These are phyloP conservation scores for Lupinus albus DNA, from an alignment of 306 rosid genomes.

Conservation along the genomic window DNA sequence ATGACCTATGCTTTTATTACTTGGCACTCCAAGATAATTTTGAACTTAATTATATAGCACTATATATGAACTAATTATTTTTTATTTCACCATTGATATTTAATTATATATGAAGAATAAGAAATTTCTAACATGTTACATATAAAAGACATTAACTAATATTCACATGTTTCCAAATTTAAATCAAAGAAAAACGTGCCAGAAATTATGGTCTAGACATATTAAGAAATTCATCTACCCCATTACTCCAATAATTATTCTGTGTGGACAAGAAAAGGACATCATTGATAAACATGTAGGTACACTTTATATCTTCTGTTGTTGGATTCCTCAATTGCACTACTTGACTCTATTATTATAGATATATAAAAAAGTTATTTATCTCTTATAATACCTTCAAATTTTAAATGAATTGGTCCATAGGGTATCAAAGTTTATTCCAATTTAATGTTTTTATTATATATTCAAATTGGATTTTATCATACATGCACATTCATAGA, in stretches of 20 bases:
- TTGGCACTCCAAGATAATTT: too few relatives aligned
- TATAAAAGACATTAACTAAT: neutral
- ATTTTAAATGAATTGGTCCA: too few relatives aligned
- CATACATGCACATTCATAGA: too few relatives aligned
- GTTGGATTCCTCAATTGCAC: slow-evolving; percentile 23
- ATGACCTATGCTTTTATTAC: too few relatives aligned
- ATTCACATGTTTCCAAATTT: neutral
- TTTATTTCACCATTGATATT: too few relatives aligned
- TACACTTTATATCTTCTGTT: neutral
- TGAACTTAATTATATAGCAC: too few relatives aligned
- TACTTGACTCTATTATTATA: neutral
- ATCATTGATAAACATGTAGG: neutral
- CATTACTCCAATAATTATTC: neutral
- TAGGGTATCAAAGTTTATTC: neutral
- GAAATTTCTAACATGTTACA: neutral
- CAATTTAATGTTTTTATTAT: too few relatives aligned
- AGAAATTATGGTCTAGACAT: neutral
- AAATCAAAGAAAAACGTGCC: neutral
- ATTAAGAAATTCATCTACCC: slow-evolving; percentile 11
- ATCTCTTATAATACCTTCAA: too few relatives aligned
- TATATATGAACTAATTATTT: too few relatives aligned
- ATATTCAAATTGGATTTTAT: too few relatives aligned
- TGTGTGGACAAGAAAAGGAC: slow-evolving; percentile 25
- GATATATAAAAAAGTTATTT: neutral
- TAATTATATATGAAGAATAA: too few relatives aligned